Evolutionary conservation across 2,329 filamentous ascomycete species (phyloP), one percentile per base, ranked within the genome.

Genomic region (Sporothrix pseudoabietina): DNA sequence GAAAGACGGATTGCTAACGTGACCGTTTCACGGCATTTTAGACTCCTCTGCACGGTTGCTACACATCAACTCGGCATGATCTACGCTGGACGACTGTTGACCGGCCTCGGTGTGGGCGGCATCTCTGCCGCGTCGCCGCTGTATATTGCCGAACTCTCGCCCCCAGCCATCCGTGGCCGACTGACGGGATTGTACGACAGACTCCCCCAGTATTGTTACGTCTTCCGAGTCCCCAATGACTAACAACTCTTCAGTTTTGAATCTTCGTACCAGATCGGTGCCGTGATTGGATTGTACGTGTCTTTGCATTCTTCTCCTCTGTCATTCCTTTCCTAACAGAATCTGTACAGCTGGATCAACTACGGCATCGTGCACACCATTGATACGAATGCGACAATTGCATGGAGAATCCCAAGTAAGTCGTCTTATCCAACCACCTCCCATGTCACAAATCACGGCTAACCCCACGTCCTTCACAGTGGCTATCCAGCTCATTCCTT

Each of bases 401-500:
- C 52, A 55, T 55, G 52, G 52, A 55, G 52, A 12, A 55, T 55
- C 52, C 52, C 52, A 30, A 55, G 52, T 55, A 30, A 26, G 52
- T 30, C 52, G 26, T 26, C 26, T 26, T 26, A 26, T 26, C 26
- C 26, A 26, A 26, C 26, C 26, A 26, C 26, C 26, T 26, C 26
- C 26, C 26, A 26, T 2, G 1, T 2, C 26, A 26, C 1, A 26
- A 26, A 2, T 26, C 26, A 26, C 2, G 26, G 52, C 52, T 55
- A 55, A 55, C 22, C 52, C 14, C 44, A 55, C 52, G 12, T 26
- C 52, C n/a, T 55, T n/a, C 52, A 49, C 6, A 55, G 52, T 55
- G 52, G 52, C 52, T 55, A n/a, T 55, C 22, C 52, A 55, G 52
- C 52, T 55, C 52, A 55, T 55, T 14, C 52, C 52, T 14, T 22